These are phyloP conservation scores for Ganoderma boninense DNA, from an alignment of 1,284 basidiomycete genomes.

Conservation along the genomic window DNA sequence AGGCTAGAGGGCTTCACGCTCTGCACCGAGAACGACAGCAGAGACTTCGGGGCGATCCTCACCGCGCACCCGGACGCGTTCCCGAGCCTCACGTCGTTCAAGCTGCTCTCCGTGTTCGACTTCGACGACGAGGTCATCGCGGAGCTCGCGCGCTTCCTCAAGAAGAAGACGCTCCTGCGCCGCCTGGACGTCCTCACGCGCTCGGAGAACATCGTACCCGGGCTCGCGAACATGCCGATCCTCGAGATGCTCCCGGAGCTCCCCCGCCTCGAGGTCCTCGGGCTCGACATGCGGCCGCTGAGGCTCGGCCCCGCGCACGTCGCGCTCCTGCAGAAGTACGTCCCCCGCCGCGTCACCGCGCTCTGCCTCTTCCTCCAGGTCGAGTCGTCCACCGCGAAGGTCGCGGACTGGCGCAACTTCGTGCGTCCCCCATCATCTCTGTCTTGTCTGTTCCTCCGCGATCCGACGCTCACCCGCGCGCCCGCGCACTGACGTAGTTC, in stretches of 20 bases:
- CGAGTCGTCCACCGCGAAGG: not conserved
- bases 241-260: not conserved
- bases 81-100: slow-evolving; percentile 26
- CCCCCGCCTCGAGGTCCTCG: not conserved
- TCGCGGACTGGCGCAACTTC: not conserved
- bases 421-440: not conserved
- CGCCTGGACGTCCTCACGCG: not conserved
- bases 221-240: not conserved
- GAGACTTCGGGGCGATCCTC: not conserved
- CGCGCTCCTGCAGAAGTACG: not conserved
- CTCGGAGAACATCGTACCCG: not conserved
- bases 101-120: slow-evolving; percentile 12
- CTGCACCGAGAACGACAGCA: not conserved
- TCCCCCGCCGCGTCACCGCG: not conserved
- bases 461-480: too few relatives aligned
- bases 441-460: too few relatives aligned
- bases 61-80: slow-evolving; percentile 9
- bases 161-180: slow-evolving; percentile 9
- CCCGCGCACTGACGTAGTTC: not conserved
- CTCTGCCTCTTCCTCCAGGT: slow-evolving; percentile 1
- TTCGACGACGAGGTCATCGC: not conserved
- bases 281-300: not conserved
- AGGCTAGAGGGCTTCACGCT: not conserved
- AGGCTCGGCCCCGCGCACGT: not conserved
- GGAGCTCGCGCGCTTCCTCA: slow-evolving; percentile 18